phyloP scores from a whole-genome alignment of 164 flowering plant species.

The Pachysandra terminalis region DNA sequence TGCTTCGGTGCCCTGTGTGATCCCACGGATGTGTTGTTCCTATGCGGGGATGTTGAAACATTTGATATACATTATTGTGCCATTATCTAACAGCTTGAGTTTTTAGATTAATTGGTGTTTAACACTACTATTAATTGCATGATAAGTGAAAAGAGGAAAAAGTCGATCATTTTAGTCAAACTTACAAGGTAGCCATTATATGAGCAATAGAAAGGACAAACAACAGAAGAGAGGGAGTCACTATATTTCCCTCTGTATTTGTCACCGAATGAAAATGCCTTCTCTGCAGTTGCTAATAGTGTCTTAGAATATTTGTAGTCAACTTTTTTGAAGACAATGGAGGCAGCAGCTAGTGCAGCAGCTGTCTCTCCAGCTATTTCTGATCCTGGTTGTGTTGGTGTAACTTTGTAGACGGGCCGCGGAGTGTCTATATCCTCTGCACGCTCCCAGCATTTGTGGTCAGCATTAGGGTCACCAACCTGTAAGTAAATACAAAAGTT shows the following conservation, averaged over 20 bases:
- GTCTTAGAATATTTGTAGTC: conserved; percentile 17
- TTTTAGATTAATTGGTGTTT: no score
- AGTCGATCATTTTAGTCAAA: not conserved
- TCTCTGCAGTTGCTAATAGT: conserved; percentile 15
- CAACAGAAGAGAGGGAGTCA: conserved; percentile 12
- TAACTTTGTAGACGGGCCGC: conserved; percentile 19
- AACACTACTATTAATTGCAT: no score
- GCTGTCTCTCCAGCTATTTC: conserved; percentile 43
- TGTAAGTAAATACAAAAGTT: not conserved
- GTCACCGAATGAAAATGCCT: conserved; percentile 24
- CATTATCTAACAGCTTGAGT: no score
- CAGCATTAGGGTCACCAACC: conserved; percentile 28
- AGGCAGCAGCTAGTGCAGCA: conserved; percentile 43
- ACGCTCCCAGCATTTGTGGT: conserved; percentile 39
- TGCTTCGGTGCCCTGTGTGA: no score
- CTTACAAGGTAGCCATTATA: conserved; percentile 25
- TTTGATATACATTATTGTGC: no score
- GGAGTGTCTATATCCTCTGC: conserved; percentile 39
- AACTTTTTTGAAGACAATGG: conserved; percentile 20
- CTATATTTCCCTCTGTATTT: conserved; percentile 25
- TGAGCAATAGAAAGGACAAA: conserved; percentile 31
- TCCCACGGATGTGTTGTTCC: no score
- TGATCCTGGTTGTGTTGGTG: conserved; percentile 27
- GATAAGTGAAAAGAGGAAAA: no score
- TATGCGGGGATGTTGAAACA: no score